phyloP scores from a whole-genome alignment of 2,329 filamentous ascomycete species.

The Penicillium brasilianum region DNA sequence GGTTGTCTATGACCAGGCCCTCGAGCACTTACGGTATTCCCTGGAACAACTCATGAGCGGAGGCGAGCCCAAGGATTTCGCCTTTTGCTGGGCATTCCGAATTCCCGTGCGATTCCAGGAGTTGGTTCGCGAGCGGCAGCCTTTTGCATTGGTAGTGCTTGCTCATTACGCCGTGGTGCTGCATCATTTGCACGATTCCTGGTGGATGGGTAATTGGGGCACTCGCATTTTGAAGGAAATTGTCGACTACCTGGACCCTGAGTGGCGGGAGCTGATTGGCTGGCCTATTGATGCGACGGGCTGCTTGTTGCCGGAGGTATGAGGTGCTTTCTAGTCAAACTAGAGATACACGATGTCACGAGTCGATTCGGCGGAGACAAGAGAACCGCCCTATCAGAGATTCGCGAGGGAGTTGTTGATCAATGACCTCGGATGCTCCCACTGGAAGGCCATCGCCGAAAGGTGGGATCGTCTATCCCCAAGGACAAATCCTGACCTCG shows the following conservation, averaged over 20 bases:
- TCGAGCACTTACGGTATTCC: constrained; percentile 34
- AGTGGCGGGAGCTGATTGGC: constrained; percentile 36
- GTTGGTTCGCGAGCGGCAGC: constrained; percentile 42
- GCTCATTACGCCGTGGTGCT: constrained; percentile 55
- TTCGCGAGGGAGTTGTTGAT: neutral
- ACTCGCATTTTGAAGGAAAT: constrained; percentile 69
- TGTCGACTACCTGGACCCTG: constrained; percentile 31
- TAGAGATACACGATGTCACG: neutral
- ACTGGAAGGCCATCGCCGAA: neutral
- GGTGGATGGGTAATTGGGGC: constrained; percentile 73
- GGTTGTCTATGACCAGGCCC: constrained; percentile 33
- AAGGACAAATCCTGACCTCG: neutral
- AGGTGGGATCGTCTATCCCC: neutral
- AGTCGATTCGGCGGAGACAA: neutral
- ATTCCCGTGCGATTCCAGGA: constrained; percentile 64
- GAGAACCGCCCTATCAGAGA: neutral
- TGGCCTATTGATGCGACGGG: constrained; percentile 45
- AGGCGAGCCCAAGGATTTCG: constrained; percentile 36
- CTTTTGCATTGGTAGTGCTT: constrained; percentile 51
- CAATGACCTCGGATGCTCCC: neutral
- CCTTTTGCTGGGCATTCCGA: constrained; percentile 66
- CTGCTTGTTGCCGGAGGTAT: constrained; percentile 29
- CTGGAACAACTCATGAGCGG: constrained; percentile 39
- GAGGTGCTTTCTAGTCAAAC: neutral
- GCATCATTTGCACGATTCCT: constrained; percentile 65